These are phyloP conservation scores for Cladorrhinum samala DNA, from an alignment of 495 filamentous ascomycete species.

Conservation along the genomic window DNA sequence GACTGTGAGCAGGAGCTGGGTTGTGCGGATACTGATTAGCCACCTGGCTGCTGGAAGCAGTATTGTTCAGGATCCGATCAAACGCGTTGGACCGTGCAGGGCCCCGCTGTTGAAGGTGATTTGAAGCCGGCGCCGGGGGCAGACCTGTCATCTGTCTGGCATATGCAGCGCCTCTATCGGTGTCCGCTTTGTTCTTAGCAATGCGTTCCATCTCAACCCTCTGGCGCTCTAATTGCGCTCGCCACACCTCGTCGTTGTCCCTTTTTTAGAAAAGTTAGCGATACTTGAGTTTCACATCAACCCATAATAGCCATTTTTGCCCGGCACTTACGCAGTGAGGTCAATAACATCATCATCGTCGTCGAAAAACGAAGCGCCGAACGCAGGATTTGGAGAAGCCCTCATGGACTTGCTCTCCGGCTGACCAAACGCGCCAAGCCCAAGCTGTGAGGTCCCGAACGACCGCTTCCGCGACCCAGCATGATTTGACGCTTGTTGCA, in stretches of 20 bases:
- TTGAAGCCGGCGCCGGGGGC: background rate
- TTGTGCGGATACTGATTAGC: no score
- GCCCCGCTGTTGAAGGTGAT: background rate
- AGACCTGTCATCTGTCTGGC: background rate
- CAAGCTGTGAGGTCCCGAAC: slow-evolving; percentile 22
- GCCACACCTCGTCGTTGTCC: background rate
- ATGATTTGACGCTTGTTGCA: background rate
- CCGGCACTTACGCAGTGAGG: background rate
- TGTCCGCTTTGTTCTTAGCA: no score
- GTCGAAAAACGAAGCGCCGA: background rate
- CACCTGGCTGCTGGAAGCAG: no score
- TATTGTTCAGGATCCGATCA: slow-evolving; percentile 8
- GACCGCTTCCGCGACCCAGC: slow-evolving; percentile 30
- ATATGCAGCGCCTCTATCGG: no score
- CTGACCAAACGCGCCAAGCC: slow-evolving; percentile 3
- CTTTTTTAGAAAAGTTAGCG: background rate
- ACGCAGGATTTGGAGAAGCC: slow-evolving; percentile 20
- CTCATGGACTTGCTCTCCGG: slow-evolving; percentile 26
- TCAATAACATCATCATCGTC: background rate
- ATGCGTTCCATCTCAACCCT: background rate
- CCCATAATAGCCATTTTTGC: no score
- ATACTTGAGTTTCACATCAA: no score
- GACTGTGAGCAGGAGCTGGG: no score
- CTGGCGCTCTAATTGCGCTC: background rate
- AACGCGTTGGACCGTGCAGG: slow-evolving; percentile 6